A percentile compares a stretch with the other conserved stretches of the same genome.
Conservation (phyloP, 306 rosid genomes). For the Mimosa bimucronata region DNA sequence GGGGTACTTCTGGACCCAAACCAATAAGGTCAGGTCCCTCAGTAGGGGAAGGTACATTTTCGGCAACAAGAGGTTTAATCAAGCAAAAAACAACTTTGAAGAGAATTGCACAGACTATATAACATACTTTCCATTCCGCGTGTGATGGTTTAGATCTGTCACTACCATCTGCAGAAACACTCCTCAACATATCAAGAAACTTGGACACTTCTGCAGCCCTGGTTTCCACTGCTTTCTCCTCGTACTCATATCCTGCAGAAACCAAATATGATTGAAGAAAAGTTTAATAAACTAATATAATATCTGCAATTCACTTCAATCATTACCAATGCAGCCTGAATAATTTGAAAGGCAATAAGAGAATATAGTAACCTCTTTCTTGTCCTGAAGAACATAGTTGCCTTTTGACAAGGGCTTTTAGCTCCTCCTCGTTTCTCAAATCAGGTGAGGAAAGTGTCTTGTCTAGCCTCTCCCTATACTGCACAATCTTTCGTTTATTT, state of each 20-base stretch:
- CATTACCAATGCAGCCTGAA: not conserved
- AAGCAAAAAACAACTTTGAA: conserved; percentile 23
- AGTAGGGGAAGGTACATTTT: not conserved
- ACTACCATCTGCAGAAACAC: conserved; percentile 52
- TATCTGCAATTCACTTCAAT: conserved; percentile 14
- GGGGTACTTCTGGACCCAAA: conserved; percentile 7
- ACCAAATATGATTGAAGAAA: conserved; percentile 19
- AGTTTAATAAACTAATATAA: not conserved
- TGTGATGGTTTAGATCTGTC: conserved; percentile 44
- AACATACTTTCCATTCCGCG: conserved; percentile 86
- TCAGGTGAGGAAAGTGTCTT: conserved; percentile 71
- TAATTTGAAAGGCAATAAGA: conserved; percentile 19
- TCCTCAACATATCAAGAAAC: conserved; percentile 88
- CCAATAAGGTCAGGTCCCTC: conserved; percentile 24
- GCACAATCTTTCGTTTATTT: conserved; percentile 53
- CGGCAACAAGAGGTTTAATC: conserved; percentile 1
- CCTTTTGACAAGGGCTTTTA: conserved; percentile 63
- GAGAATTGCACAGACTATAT: conserved; percentile 31
- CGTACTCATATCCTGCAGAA: conserved; percentile 52
- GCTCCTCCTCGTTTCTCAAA: conserved; percentile 56
- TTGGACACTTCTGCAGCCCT: conserved; percentile 71
- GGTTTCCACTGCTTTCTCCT: conserved; percentile 51
- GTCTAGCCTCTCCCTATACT: conserved; percentile 88
- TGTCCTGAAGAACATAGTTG: conserved; percentile 54
- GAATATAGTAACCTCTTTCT: conserved; percentile 49